Percentiles rank a stretch among this genome's conserved stretches.
These are phyloP conservation scores for Elsinoe perseae DNA, from an alignment of 2,329 filamentous ascomycete species.

Conservation along the genomic window DNA sequence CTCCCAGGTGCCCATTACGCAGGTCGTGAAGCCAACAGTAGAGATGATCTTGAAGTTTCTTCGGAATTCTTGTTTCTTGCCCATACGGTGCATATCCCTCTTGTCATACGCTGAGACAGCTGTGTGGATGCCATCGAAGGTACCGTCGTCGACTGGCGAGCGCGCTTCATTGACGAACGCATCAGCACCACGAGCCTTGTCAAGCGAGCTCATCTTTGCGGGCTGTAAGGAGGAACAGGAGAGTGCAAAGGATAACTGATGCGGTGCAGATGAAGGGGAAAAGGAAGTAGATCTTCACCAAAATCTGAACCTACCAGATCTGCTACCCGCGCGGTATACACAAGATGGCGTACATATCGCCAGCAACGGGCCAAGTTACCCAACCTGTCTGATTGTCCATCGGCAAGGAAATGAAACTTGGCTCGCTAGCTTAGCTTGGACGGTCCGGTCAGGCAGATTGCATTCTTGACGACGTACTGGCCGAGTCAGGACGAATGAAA, in stretches of 20 bases:
- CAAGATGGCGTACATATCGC: neutral
- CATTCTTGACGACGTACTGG: neutral
- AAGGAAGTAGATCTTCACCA: neutral
- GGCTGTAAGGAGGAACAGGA: neutral
- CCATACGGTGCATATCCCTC: conserved; percentile 42
- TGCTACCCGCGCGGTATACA: neutral
- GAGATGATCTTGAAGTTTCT: conserved; percentile 41
- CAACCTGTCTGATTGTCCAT: neutral
- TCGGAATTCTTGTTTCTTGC: conserved; percentile 44
- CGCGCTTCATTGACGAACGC: neutral
- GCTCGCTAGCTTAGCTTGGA: neutral
- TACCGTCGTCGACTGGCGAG: neutral
- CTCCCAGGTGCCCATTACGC: conserved; percentile 43
- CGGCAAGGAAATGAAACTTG: conserved; percentile 4
- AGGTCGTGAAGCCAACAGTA: conserved; percentile 41
- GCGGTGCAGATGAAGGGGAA: neutral
- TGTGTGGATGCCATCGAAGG: conserved; percentile 11
- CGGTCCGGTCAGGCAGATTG: neutral
- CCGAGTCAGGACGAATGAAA: conserved; percentile 3
- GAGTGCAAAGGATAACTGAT: conserved; percentile 12
- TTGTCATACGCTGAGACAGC: conserved; percentile 6
- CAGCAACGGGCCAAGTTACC: neutral
- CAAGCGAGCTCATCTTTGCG: neutral
- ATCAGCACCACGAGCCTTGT: conserved; percentile 2
- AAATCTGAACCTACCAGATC: neutral